A percentile compares a stretch with the other conserved stretches of the same genome.
phyloP scores from a whole-genome alignment of 108 stramenopile species.

The Pseudonitzschia multistriata region DNA sequence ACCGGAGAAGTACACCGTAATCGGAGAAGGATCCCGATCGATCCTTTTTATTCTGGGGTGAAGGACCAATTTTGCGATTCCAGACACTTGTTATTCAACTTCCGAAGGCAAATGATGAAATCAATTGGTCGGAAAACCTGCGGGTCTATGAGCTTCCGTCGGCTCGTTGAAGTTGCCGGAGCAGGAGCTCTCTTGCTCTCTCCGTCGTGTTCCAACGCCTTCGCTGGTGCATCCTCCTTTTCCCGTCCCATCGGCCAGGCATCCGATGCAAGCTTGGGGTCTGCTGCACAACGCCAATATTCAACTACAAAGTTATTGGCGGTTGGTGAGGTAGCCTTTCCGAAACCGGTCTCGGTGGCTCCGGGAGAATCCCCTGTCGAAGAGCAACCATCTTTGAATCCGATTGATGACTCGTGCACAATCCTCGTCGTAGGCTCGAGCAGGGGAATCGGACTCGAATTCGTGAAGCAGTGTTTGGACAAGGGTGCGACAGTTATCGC shows the following conservation, averaged over 20 bases:
- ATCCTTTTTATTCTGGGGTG: neutral
- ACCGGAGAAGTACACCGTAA: too few species aligned
- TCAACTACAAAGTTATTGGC: neutral
- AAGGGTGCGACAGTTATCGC: conserved; percentile 20
- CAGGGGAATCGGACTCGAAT: conserved; percentile 23
- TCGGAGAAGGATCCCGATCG: too few species aligned
- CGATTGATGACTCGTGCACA: conserved; percentile 16
- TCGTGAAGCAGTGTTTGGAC: conserved; percentile 12
- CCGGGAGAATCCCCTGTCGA: conserved; percentile 15
- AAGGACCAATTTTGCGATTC: neutral
- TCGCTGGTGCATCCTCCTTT: conserved; percentile 12
- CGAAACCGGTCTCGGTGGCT: conserved; percentile 5
- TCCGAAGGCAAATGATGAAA: neutral
- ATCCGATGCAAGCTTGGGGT: neutral
- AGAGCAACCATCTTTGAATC: conserved; percentile 10
- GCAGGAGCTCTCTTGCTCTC: neutral
- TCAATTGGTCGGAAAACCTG: neutral
- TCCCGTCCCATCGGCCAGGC: neutral
- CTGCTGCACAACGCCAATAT: neutral
- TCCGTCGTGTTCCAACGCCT: conserved; percentile 12
- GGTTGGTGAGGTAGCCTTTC: neutral
- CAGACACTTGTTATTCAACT: neutral
- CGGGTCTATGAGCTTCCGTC: neutral
- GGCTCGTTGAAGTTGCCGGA: neutral
- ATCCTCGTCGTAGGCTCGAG: conserved; percentile 15